Evolutionary conservation across 1,284 basidiomycete species (phyloP).

Genomic region (Fomitopsis betulina): DNA sequence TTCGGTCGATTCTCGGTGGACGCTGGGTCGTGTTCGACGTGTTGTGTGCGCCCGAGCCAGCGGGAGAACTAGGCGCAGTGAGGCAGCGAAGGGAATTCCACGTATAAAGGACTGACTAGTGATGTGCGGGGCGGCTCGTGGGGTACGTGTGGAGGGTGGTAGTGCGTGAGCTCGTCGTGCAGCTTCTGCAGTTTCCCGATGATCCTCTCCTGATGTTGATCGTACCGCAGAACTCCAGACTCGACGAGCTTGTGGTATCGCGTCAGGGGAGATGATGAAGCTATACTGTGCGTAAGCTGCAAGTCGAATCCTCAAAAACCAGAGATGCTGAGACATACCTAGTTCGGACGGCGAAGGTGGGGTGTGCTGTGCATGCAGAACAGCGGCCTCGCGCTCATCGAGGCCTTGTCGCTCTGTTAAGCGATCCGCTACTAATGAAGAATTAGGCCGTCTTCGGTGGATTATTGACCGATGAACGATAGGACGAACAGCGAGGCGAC

Average conservation of each 20-base stretch:
- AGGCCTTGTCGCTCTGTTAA: neutral
- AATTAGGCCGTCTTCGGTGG: constrained; percentile 13
- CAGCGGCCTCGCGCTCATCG: constrained; percentile 1
- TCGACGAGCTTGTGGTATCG: constrained; percentile 77
- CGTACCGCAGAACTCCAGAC: constrained; percentile 68
- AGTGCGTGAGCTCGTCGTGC: constrained; percentile 69
- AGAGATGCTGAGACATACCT: neutral
- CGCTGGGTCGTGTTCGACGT: constrained; percentile 29
- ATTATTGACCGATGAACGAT: constrained; percentile 6
- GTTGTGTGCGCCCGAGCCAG: constrained; percentile 45
- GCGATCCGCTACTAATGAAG: constrained; percentile 10
- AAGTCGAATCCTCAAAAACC: neutral
- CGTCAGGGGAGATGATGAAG: constrained; percentile 43
- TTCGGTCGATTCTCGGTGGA: constrained; percentile 63
- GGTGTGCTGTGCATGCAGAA: neutral
- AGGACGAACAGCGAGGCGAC: constrained; percentile 10
- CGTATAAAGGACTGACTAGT: constrained; percentile 15
- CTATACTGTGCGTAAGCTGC: neutral
- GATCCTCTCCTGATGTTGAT: constrained; percentile 83
- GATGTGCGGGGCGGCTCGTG: constrained; percentile 29
- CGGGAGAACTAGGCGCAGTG: constrained; percentile 50
- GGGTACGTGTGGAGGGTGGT: constrained; percentile 66
- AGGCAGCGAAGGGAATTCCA: neutral
- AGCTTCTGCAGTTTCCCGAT: constrained; percentile 79
- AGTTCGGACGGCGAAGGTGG: neutral